These are phyloP conservation scores for Hypsizygus marmoreus DNA, from an alignment of 768 basidiomycete genomes.

Conservation along the genomic window DNA sequence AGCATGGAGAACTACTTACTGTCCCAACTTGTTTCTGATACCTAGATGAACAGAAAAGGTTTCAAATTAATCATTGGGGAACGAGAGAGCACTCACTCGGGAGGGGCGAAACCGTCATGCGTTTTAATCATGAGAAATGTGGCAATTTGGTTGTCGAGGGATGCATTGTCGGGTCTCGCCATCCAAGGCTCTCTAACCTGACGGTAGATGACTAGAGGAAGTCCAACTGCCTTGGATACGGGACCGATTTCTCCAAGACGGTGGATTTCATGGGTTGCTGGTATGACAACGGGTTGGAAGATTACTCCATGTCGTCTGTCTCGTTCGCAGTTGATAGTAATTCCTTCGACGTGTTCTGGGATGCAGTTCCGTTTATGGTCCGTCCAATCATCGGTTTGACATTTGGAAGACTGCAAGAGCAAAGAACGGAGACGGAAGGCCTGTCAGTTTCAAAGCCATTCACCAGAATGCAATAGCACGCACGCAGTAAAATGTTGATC, in stretches of 20 bases:
- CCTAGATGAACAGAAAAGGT: background rate
- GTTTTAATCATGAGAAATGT: constrained; percentile 13
- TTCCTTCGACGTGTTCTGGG: constrained; percentile 7
- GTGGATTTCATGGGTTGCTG: constrained; percentile 9
- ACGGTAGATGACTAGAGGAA: constrained; percentile 10
- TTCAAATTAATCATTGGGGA: background rate
- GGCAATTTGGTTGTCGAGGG: constrained; percentile 12
- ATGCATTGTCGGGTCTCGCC: background rate
- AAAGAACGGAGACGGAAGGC: background rate
- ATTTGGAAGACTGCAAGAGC: constrained; percentile 4
- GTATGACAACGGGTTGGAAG: constrained; percentile 8
- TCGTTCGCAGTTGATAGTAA: constrained; percentile 6
- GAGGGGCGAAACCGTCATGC: constrained; percentile 4
- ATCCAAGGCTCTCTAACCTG: constrained; percentile 5
- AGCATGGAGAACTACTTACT: no score
- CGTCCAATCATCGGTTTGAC: constrained; percentile 10
- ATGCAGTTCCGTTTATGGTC: constrained; percentile 6
- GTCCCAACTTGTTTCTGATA: constrained; percentile 12
- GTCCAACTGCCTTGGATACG: constrained; percentile 8
- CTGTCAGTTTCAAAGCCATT: no score
- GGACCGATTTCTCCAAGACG: constrained; percentile 8
- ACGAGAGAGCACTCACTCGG: constrained; percentile 1
- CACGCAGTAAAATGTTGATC: constrained; percentile 6
- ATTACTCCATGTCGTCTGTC: background rate
- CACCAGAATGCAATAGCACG: no score